phyloP scores from a whole-genome alignment of 371 early-diverging fungal species.

The Scutellospora calospora region DNA sequence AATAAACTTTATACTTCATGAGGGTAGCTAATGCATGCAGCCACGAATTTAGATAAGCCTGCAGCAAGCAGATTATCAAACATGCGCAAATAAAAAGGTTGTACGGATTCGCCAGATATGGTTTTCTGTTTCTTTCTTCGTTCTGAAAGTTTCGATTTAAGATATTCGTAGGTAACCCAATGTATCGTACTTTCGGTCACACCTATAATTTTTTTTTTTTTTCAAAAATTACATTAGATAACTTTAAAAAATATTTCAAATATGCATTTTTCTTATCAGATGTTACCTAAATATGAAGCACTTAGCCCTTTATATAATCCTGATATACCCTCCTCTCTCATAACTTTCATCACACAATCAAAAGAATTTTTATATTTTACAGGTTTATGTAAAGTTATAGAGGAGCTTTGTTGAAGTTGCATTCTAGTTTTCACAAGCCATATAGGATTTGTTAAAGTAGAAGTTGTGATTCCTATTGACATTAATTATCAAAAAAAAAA shows the following conservation, averaged over 20 bases:
- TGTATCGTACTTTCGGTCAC: slow-evolving; percentile 91
- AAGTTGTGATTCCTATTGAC: slow-evolving; percentile 69
- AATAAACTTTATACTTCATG: slow-evolving; percentile 77
- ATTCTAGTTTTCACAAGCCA: slow-evolving; percentile 97
- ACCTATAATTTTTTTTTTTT: slow-evolving; percentile 53
- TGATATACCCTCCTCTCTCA: slow-evolving; percentile 80
- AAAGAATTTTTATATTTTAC: slow-evolving; percentile 75
- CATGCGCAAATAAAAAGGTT: slow-evolving; percentile 59
- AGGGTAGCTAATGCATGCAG: slow-evolving; percentile 88
- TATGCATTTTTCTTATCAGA: not conserved
- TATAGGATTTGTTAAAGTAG: slow-evolving; percentile 91
- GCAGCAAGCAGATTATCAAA: slow-evolving; percentile 85
- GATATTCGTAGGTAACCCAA: slow-evolving; percentile 94
- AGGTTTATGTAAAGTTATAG: slow-evolving; percentile 44
- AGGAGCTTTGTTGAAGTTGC: slow-evolving; percentile 80
- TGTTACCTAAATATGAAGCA: slow-evolving; percentile 78
- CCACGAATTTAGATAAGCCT: slow-evolving; percentile 87
- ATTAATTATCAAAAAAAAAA: not conserved
- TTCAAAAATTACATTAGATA: not conserved
- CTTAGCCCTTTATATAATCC: slow-evolving; percentile 93
- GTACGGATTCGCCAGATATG: slow-evolving; percentile 50
- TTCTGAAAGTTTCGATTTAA: slow-evolving; percentile 66
- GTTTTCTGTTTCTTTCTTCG: slow-evolving; percentile 46
- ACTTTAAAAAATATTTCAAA: not conserved
- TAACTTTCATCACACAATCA: slow-evolving; percentile 74